phyloP scores from a whole-genome alignment of 176 grass and related monocot species.

The Luzula sylvatica region DNA sequence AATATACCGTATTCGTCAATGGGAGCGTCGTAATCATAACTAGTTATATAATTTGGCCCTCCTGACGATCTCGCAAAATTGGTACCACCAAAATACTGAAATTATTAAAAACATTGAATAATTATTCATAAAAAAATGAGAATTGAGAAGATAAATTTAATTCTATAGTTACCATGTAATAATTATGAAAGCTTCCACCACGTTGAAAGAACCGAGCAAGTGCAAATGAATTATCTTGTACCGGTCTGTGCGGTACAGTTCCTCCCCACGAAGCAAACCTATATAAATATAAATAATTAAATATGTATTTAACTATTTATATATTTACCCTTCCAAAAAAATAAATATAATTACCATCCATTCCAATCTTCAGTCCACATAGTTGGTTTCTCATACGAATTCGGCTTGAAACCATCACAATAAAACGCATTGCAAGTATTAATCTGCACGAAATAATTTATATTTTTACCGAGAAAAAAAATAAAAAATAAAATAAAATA shows the following conservation, averaged over 20 bases:
- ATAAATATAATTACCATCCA: constrained; percentile 64
- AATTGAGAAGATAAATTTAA: constrained; percentile 12
- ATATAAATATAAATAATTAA: constrained; percentile 2
- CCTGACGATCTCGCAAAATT: constrained; percentile 95
- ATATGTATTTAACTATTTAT: neutral
- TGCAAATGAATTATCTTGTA: constrained; percentile 83
- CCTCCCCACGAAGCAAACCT: constrained; percentile 88
- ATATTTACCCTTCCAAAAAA: neutral
- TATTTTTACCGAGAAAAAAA: neutral
- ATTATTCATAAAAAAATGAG: neutral
- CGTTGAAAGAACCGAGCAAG: constrained; percentile 95
- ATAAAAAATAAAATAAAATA: constrained; percentile 13
- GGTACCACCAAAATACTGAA: constrained; percentile 90
- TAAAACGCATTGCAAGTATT: constrained; percentile 95
- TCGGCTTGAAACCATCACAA: constrained; percentile 85
- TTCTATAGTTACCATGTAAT: constrained; percentile 74
- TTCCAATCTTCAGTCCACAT: constrained; percentile 97
- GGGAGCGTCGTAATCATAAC: constrained; percentile 96
- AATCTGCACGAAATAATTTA: constrained; percentile 31
- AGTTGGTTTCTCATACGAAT: constrained; percentile 59
- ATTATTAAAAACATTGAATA: constrained; percentile 18
- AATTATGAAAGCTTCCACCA: constrained; percentile 91
- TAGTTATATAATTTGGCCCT: constrained; percentile 84
- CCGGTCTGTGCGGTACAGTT: constrained; percentile 66
- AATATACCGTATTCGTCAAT: constrained; percentile 85